Evolutionary conservation across 805 yeast species (phyloP).

Genomic region (Metschnikowia arizonensis): DNA sequence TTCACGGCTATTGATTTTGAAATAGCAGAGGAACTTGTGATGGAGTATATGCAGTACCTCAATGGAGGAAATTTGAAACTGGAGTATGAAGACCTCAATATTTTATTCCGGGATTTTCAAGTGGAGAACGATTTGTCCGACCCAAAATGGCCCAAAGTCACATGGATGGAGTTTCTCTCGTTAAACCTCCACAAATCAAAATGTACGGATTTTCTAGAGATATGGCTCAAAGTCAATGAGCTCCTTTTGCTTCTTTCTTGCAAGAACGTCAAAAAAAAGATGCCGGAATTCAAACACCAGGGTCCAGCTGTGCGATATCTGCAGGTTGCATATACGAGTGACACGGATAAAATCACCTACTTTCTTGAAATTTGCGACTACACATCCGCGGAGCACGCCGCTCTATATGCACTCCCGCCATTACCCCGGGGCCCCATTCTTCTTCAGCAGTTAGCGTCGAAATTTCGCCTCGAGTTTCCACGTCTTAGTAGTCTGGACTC

Average conservation of each 20-base stretch:
- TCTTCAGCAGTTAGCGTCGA: conserved; percentile 2
- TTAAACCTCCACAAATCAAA: conserved; percentile 25
- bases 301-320: conserved; percentile 1
- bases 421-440: conserved; percentile 20
- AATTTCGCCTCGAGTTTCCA: not conserved
- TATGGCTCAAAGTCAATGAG: conserved; percentile 35
- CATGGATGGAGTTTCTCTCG: conserved; percentile 36
- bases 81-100: conserved; percentile 22
- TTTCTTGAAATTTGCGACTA: conserved; percentile 26
- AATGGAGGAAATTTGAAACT: conserved; percentile 10
- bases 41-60: conserved; percentile 24
- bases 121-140: conserved; percentile 28
- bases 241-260: conserved; percentile 17
- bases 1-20: not conserved
- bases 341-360: not conserved
- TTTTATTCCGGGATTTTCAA: conserved; percentile 26
- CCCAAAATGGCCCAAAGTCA: conserved; percentile 33
- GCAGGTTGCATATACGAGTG: not conserved
- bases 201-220: conserved; percentile 23
- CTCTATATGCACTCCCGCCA: conserved; percentile 22
- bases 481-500: not conserved
- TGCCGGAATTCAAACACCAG: not conserved
- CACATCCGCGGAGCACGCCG: conserved; percentile 33
- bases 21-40: conserved; percentile 22
- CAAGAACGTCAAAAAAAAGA: not conserved